phyloP scores from a whole-genome alignment of 768 basidiomycete species.

The Phlegmacium glaucopus region DNA sequence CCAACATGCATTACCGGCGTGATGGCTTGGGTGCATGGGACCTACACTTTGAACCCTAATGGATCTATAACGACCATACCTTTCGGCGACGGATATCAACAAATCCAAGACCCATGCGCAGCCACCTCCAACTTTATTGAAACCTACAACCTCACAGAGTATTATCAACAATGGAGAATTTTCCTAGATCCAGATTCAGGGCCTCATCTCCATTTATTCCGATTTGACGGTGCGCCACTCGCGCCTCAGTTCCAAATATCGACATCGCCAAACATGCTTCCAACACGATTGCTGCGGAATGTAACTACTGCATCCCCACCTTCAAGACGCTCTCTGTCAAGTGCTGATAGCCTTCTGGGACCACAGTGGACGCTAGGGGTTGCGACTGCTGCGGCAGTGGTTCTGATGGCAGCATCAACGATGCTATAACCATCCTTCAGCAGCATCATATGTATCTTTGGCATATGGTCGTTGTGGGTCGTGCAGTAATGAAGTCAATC shows the following conservation, averaged over 20 bases:
- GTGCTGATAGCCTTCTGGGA: slow-evolving; percentile 22
- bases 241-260: slow-evolving; percentile 68
- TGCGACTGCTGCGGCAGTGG: slow-evolving; percentile 26
- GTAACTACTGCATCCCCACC: slow-evolving; percentile 26
- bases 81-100: slow-evolving; percentile 87
- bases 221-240: slow-evolving; percentile 73
- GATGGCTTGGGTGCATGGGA: slow-evolving; percentile 90
- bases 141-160: slow-evolving; percentile 73
- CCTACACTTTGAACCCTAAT: slow-evolving; percentile 60
- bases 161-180: slow-evolving; percentile 67
- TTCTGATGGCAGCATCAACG: slow-evolving; percentile 23
- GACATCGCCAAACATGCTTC: slow-evolving; percentile 83
- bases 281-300: slow-evolving; percentile 65
- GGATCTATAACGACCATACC: slow-evolving; percentile 78
- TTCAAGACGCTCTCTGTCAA: slow-evolving; percentile 16
- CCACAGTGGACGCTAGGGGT: slow-evolving; percentile 21
- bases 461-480: neutral
- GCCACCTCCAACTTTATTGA: slow-evolving; percentile 87
- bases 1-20: slow-evolving; percentile 90
- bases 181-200: slow-evolving; percentile 59
- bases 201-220: slow-evolving; percentile 72
- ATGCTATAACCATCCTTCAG: slow-evolving; percentile 26
- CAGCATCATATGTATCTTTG: neutral
- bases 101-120: slow-evolving; percentile 92
- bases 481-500: neutral